Base-by-base conservation (phyloP, 257 asterid species). In the Cinchona pubescens region DNA sequence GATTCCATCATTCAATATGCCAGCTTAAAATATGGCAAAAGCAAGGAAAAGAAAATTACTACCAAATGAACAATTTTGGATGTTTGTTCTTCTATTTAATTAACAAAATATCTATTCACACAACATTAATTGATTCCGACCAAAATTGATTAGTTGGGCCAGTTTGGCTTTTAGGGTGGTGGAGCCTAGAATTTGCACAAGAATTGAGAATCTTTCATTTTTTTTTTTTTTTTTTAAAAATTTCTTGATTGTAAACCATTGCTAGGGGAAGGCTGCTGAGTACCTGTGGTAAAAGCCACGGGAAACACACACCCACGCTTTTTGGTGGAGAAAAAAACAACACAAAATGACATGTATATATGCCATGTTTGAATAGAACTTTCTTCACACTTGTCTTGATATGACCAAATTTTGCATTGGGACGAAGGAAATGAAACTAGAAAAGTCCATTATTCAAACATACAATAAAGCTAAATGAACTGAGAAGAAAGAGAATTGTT, bases 321-420 rank as follows among this genome's bases (percentile, higher is more conserved):
- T 72, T 58, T 56, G 68, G 72, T 60, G 59, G 58, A 75, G 46
- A 7, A 61, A 67, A 48, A 51, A n/a, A n/a, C n/a, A n/a, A n/a
- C 32, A 51, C 51, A 72, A 66, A 79, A 73, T 8, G 70, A 67
- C 70, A 53, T 51, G 30, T 72, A 40, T 42, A n/a, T n/a, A n/a
- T n/a, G 80, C 76, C 40, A 46, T 29, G 65, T 75, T 59, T 68
- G 77, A 64, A 56, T 40, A 29, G 74, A 73, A 79, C 76, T 60
- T 61, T 79, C 79, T 79, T 34, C 58, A n/a, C n/a, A 55, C n/a
- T 12, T 75, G 34, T 23, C 59, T 53, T 40, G 30, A 13, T n/a
- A n/a, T n/a, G n/a, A 35, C 71, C 59, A 43, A 80, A 64, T 9
- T 43, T 59, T 51, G 45, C 58, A 51, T 64, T 34, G 72, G 69